Evolutionary conservation across 805 yeast species (phyloP), one percentile per base, ranked within the genome.

Genomic region (Ogataea trehalophila): DNA sequence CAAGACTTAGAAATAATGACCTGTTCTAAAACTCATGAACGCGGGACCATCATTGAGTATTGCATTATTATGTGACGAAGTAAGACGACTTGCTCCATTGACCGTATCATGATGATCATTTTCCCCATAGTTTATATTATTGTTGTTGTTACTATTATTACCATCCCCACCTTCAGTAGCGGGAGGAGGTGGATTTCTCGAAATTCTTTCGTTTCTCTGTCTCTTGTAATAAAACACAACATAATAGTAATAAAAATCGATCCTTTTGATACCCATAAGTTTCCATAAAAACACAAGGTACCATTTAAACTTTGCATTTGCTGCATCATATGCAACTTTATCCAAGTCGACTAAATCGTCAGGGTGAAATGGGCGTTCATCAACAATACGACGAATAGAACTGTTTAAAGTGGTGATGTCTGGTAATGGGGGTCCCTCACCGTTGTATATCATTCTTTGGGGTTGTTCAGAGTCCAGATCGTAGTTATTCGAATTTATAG

Each of bases 231-330:
- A 56, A 39, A 48, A 48, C 38, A 75, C 63, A 31, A 80, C 80
- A 15, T 76, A 79, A 68, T 80, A 75, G 59, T 78, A 69, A 56
- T 71, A 73, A 45, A 83, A 54, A 50, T 82, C 80, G 8, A 60
- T 54, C 42, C 58, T 68, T 3, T 73, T 56, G 34, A 83, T 70
- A 1, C 86, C 85, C 83, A 83, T 77, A 5, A 77, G 23, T 37
- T 60, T 61, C 85, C 86, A 82, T 59, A 77, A 77, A 0, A 75
- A 29, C 15, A 50, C 54, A 56, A 61, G 67, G 23, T 47, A 38
- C 57, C 66, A 62, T 20, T 43, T 50, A 42, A 46, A 57, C 50
- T 43, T 48, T 33, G 50, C 45, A 15, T 64, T 55, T 5, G 80
- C 71, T 4, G 63, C 52, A 29, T 65, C 66, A 31, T 59, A 68